Base-by-base conservation (phyloP, 192 early-diverging fungal species). In the Gamsiella multidivaricata region DNA sequence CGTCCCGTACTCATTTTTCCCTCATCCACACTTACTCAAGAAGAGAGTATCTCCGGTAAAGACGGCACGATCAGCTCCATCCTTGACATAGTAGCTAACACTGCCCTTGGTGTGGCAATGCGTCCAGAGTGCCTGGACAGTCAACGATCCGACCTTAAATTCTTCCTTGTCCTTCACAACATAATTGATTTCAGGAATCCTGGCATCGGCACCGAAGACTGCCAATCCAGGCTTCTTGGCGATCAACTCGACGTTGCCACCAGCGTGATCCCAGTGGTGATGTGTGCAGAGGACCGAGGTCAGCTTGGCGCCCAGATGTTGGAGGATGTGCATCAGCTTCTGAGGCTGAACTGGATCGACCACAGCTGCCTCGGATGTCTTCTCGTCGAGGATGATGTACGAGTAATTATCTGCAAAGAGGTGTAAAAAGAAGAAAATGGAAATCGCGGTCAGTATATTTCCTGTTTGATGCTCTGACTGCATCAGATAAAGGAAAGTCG, bases 1-100 rank as follows among this genome's bases (percentile, higher is more conserved):
- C n/a, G n/a, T n/a, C n/a, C n/a, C n/a, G n/a, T n/a, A n/a, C n/a
- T n/a, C n/a, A n/a, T n/a, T n/a, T n/a, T n/a, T n/a, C n/a, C n/a
- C n/a, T n/a, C n/a, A n/a, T n/a, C n/a, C n/a, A 46, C n/a, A 10
- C 60, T 74, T 88, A 57, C 83, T 92, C 32, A 95, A 81, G 70
- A 94, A 95, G 50, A 94, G 79, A 10, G 92, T 94, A 55, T 95
- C 93, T 22, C 96, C 96, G 10, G 95, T 96, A 66, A 98, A 98
- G 22, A 95, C 94, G 17, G 88, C 91, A 49, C 80, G 82, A 52
- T 93, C 88, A 14, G 85, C 69, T 11, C 75, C 84, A 70, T 91
- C 90, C 37, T 84, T 85, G 18, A 96, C 86, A 76, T 87, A 95
- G 81, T 90, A 98, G 68, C 91, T 89, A 9, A 98, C 90, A 78